A percentile compares a stretch with the other conserved stretches of the same genome.
Evolutionary conservation across 805 yeast species (phyloP).

Genomic region (Tetrapisispora pingtungensis): DNA sequence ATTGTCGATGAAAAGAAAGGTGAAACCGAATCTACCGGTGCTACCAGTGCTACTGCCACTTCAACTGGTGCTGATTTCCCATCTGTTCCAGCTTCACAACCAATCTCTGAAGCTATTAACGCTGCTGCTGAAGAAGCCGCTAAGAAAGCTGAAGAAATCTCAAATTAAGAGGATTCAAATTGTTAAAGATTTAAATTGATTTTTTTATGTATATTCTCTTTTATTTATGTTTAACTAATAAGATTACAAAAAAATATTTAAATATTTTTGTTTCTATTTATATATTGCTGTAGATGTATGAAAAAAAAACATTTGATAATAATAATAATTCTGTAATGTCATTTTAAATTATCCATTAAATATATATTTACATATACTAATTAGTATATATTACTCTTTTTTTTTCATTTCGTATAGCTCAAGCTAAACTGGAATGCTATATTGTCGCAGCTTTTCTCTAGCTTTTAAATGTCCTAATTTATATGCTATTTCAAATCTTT

Average conservation of each 20-base stretch:
- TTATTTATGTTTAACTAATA: too few relatives aligned
- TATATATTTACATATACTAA: too few relatives aligned
- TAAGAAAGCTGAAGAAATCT: neutral
- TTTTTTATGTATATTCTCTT: too few relatives aligned
- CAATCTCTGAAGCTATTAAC: slow-evolving; percentile 13
- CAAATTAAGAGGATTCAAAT: too few relatives aligned
- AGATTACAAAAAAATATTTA: neutral
- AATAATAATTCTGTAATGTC: too few relatives aligned
- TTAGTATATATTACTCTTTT: too few relatives aligned
- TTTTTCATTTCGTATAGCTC: too few relatives aligned
- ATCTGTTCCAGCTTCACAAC: slow-evolving; percentile 28
- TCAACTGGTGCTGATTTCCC: slow-evolving; percentile 29
- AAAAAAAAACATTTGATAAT: too few relatives aligned
- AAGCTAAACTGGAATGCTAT: neutral
- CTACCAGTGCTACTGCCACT: slow-evolving; percentile 25
- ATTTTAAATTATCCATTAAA: too few relatives aligned
- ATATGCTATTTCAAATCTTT: slow-evolving; percentile 51
- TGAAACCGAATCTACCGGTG: slow-evolving; percentile 34
- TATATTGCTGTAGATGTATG: neutral
- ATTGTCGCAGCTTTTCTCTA: slow-evolving; percentile 10
- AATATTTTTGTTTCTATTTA: neutral
- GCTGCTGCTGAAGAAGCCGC: slow-evolving; percentile 7
- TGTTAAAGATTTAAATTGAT: too few relatives aligned
- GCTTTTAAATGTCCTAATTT: slow-evolving; percentile 54
- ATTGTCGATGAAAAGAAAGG: slow-evolving; percentile 1